Base-by-base conservation (phyloP, 805 yeast species). In the Candida suzukii region DNA sequence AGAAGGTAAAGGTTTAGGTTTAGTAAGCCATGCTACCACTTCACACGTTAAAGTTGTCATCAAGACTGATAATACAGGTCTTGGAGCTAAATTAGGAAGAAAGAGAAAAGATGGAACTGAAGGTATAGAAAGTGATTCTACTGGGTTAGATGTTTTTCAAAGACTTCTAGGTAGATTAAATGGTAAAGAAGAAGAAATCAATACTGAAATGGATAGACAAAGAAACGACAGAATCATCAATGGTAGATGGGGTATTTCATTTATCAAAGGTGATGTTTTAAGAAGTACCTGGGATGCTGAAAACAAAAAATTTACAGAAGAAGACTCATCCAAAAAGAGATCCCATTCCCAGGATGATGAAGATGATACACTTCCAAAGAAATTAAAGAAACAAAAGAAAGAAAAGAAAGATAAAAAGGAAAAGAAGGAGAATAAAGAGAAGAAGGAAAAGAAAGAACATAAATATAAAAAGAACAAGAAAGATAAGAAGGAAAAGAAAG, bases 111-210 rank as follows among this genome's bases (percentile, higher is more conserved):
- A 82, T 50, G 19, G 18, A 6, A 17, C 19, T 2, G 93, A 82
- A 50, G 86, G 77, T 48, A 78, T 81, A 51, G 88, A 82, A 51
- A 74, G 78, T 48, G 95, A 87, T 49, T 80, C 91, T 49, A 84
- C 88, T 11, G 96, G 97, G 3, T 70, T 91, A 33, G 98, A 93
- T 60, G 95, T 83, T 3, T 91, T 93, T 58, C 99, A 91, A 66
- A 73, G 95, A 51, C 75, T 91, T 36, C 67, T 91, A 46, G 97
- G 97, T 11, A 75, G 88, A 57, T 71, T 91, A 46, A 91, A 91
- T 58, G 97, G 97, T 37, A 83, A 80, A 50, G 91, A 83, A 54
- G 83, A 78, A 27, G 74, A 71, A 42, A 74, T 84, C 21, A 66
- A 67, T 42, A 66, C 76, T 45, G 90, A 80, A 53, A 62, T 87